Evolutionary conservation across 2,329 filamentous ascomycete genomes (phyloP).

Genomic region (Pezicula rhizophila): DNA sequence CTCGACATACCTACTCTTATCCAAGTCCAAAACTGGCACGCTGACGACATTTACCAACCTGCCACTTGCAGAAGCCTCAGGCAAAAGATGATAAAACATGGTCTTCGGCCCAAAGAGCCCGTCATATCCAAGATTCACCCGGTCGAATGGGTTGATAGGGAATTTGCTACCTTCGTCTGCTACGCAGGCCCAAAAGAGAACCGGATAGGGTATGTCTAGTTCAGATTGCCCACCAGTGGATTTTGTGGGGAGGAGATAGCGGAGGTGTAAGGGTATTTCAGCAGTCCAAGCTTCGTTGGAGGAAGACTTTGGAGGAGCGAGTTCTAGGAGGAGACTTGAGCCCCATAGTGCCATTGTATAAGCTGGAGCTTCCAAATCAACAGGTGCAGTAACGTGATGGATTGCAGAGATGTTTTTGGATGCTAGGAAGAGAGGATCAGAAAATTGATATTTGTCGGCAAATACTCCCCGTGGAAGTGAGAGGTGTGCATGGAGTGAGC

Average conservation of each 20-base stretch:
- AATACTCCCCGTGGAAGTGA: conserved; percentile 79
- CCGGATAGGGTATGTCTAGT: conserved; percentile 68
- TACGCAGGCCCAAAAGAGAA: conserved; percentile 85
- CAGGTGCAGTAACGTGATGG: conserved; percentile 64
- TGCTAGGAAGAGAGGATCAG: conserved; percentile 67
- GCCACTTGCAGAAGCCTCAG: conserved; percentile 24
- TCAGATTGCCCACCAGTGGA: conserved; percentile 42
- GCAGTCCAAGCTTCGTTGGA: conserved; percentile 48
- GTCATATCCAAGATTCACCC: conserved; percentile 80
- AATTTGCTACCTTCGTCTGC: conserved; percentile 62
- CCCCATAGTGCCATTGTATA: conserved; percentile 77
- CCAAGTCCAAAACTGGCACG: conserved; percentile 60
- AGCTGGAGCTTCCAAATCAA: conserved; percentile 85
- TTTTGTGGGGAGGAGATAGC: conserved; percentile 63
- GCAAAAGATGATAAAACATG: conserved; percentile 74
- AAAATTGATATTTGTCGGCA: conserved; percentile 80
- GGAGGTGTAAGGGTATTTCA: conserved; percentile 76
- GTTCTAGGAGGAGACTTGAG: conserved; percentile 67
- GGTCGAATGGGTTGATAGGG: conserved; percentile 76
- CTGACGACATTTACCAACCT: conserved; percentile 47
- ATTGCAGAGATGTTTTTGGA: conserved; percentile 73
- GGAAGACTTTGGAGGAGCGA: conserved; percentile 46
- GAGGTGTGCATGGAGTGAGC: conserved; percentile 71
- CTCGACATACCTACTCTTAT: conserved; percentile 41
- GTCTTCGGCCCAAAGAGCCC: conserved; percentile 69